Percentiles rank a stretch among this genome's conserved stretches.
Conservation (phyloP, 768 basidiomycete species). For the Cystobasidium onofrii region DNA sequence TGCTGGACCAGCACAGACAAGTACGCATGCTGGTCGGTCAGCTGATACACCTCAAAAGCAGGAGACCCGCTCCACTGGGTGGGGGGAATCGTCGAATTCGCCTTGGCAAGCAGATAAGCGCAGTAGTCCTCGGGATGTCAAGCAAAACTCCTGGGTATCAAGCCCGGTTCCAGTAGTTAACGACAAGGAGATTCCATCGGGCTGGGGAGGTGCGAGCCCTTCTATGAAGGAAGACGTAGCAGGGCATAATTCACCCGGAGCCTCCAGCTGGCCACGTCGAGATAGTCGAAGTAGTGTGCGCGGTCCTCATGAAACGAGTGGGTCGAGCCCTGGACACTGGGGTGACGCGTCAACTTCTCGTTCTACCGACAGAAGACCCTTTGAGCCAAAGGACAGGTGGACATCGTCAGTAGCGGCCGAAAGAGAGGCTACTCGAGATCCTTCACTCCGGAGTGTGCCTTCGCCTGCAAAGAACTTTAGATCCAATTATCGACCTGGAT, state of each 20-base stretch:
- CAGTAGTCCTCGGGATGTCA: neutral
- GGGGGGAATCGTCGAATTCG: neutral
- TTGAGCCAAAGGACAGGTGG: neutral
- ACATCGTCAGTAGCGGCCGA: neutral
- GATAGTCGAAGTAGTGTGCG: neutral
- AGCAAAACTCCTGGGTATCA: neutral
- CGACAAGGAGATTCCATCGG: neutral
- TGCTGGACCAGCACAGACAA: neutral
- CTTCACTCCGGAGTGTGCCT: neutral
- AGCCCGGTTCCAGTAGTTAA: neutral
- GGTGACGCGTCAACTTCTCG: neutral
- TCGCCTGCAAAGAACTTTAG: neutral
- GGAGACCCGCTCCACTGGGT: neutral
- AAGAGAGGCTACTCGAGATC: neutral
- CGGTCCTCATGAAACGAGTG: neutral
- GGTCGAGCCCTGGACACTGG: neutral
- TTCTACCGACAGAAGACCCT: neutral
- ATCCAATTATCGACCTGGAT: neutral
- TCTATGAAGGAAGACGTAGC: neutral
- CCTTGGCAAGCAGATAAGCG: neutral
- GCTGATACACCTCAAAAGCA: neutral
- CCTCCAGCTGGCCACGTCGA: neutral
- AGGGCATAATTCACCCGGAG: neutral
- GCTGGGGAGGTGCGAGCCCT: neutral
- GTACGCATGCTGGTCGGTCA: neutral